Conservation (phyloP, 768 basidiomycete species). For the Termitomyces sp. region DNA sequence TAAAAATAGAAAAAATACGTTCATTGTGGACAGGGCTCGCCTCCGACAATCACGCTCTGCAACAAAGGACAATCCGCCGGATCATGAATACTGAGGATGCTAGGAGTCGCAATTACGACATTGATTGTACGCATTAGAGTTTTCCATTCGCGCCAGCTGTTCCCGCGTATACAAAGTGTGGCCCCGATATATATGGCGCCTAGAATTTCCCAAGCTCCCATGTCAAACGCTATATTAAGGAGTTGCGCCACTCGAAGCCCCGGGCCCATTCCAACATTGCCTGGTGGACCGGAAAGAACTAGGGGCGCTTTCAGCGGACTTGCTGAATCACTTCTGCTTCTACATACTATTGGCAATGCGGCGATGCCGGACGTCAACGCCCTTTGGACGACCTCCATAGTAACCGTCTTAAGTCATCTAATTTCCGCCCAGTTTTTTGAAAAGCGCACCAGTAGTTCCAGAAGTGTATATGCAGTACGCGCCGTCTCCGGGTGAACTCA, state of each 20-base stretch:
- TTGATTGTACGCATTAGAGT: conserved; percentile 44
- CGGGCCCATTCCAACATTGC: conserved; percentile 54
- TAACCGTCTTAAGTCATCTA: conserved; percentile 21
- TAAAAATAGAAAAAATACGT: conserved; percentile 2
- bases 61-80: conserved; percentile 45
- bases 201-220: conserved; percentile 61
- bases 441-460: conserved; percentile 30
- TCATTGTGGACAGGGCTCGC: conserved; percentile 49
- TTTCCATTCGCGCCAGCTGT: conserved; percentile 43
- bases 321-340: too few relatives aligned
- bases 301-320: not conserved
- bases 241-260: conserved; percentile 52
- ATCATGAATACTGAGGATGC: conserved; percentile 42
- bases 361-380: conserved; percentile 50
- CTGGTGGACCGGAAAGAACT: conserved; percentile 39
- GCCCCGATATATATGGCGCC: conserved; percentile 45
- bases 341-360: conserved; percentile 60
- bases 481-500: conserved; percentile 34
- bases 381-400: conserved; percentile 50
- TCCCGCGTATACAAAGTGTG: conserved; percentile 48
- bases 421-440: not conserved
- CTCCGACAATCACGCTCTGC: conserved; percentile 43
- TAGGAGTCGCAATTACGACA: conserved; percentile 48
- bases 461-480: conserved; percentile 61
- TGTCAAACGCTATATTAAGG: conserved; percentile 62